Conservation (phyloP, 768 basidiomycete genomes). For the Phylloporus sp. region DNA sequence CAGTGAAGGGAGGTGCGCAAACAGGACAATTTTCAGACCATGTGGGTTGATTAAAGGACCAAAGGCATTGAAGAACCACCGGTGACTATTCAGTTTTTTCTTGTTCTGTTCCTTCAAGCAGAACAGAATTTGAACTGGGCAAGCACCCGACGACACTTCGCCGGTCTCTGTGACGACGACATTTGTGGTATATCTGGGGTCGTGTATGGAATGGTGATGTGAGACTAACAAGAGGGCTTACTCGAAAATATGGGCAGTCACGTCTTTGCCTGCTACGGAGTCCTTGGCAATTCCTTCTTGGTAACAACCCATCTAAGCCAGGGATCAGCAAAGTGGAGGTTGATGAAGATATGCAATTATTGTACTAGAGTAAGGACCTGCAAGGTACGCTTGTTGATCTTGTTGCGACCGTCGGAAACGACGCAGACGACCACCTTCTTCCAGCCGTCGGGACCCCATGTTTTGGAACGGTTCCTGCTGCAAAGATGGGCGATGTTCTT, state of each 20-base stretch:
- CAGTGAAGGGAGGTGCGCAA: neutral
- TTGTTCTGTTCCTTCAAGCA: conserved; percentile 95
- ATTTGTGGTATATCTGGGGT: conserved; percentile 64
- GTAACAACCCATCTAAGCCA: conserved; percentile 70
- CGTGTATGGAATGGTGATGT: neutral
- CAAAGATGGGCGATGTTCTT: conserved; percentile 84
- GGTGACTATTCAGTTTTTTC: conserved; percentile 93
- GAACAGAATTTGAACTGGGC: conserved; percentile 84
- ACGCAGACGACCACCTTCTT: conserved; percentile 87
- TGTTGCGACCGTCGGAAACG: conserved; percentile 80
- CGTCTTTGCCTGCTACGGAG: conserved; percentile 82
- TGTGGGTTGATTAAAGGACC: conserved; percentile 84
- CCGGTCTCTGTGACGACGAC: conserved; percentile 75
- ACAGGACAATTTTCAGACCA: conserved; percentile 35
- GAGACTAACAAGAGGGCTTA: conserved; percentile 32
- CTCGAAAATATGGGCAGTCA: conserved; percentile 93
- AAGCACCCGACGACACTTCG: conserved; percentile 70
- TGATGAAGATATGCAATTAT: conserved; percentile 7
- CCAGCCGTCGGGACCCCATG: conserved; percentile 86
- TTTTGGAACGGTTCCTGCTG: conserved; percentile 62
- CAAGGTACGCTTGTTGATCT: conserved; percentile 86
- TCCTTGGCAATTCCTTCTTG: conserved; percentile 90
- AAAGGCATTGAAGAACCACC: conserved; percentile 98
- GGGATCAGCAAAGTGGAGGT: neutral
- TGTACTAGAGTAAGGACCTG: conserved; percentile 79